Percentiles rank a stretch among this genome's conserved stretches.
Conservation (phyloP, 176 grass and related monocot species). For the Alopecurus myosuroides region DNA sequence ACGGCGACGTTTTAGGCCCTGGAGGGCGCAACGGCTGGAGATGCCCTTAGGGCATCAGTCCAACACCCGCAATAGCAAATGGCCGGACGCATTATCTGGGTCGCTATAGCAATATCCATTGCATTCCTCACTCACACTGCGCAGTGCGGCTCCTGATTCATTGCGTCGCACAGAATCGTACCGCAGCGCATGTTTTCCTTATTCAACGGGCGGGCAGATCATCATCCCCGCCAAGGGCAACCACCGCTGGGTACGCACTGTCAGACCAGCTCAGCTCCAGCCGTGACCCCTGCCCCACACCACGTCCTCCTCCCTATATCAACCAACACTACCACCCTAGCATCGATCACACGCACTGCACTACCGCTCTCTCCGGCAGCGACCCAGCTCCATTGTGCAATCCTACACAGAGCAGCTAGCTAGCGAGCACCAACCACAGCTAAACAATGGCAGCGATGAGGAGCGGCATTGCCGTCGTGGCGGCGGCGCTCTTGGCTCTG, state of each 20-base stretch:
- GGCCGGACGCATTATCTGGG: too few species aligned
- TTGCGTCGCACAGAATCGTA: not conserved
- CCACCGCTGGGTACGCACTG: slow-evolving; percentile 24
- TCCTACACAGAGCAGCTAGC: not conserved
- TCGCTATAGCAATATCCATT: not conserved
- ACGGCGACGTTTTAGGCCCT: too few species aligned
- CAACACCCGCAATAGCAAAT: too few species aligned
- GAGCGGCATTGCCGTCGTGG: slow-evolving; percentile 3
- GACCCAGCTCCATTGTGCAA: not conserved
- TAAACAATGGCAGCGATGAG: slow-evolving; percentile 19
- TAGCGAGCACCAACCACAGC: not conserved
- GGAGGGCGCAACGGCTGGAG: too few species aligned
- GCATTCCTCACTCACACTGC: not conserved
- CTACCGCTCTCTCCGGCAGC: not conserved
- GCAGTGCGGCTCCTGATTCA: not conserved
- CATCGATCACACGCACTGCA: not conserved
- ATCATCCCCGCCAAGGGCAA: slow-evolving; percentile 20
- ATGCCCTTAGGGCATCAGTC: too few species aligned
- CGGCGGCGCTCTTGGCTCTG: slow-evolving; percentile 3
- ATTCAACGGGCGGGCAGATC: slow-evolving; percentile 11
- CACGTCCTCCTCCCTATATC: slow-evolving; percentile 24
- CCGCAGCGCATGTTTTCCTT: slow-evolving; percentile 1
- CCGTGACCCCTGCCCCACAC: slow-evolving; percentile 1
- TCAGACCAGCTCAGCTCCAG: slow-evolving; percentile 48
- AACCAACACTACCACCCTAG: not conserved